Evolutionary conservation across 371 early-diverging fungal genomes (phyloP), one percentile per base, ranked within the genome.

Genomic region (Mucor piriformis): DNA sequence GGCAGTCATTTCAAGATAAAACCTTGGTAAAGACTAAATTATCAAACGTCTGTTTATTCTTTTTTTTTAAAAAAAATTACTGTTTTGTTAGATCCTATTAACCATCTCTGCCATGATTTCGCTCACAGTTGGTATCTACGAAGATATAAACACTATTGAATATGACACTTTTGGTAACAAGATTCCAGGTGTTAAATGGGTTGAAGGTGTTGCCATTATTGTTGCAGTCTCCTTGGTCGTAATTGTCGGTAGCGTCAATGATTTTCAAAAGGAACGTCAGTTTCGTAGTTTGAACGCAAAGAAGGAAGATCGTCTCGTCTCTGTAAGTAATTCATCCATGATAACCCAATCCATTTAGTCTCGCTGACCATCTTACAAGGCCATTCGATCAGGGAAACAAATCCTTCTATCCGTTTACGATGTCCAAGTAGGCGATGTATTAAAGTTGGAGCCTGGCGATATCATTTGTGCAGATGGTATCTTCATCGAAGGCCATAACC

Each of bases 381-480:
- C 80, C 23, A 78, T 84, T 27, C 88, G 94, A 43, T 85, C 88
- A 65, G 87, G 93, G 52, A 74, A 85, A 32, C 86, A 88, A 54
- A 70, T 81, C 8, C 76, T 88, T 27, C 66, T 94, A 40, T 92
- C 94, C n/a, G 87, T 95, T 33, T 83, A 87, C 61, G 90, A 93
- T 58, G 63, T 94, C 27, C 84, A 90, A 67, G 92, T 96, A 12
- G 95, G 97, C 23, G 97, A 97, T 69, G 80, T 98, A 16, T 64
- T 96, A 38, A 65, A 85, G 27, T 73, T 98, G 25, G 94, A 96
- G 64, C 92, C 95, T 7, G 98, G 98, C 29, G 97, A 97, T 66
- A 88, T 96, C 49, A 74, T 97, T 33, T 79, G 90, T 1, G 96
- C 90, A 12, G 98, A 98, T 71, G 94, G 95, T 54, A 76, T 97